Evolutionary conservation across 176 grass and related monocot species (phyloP).

Genomic region (Oryza meyeriana): DNA sequence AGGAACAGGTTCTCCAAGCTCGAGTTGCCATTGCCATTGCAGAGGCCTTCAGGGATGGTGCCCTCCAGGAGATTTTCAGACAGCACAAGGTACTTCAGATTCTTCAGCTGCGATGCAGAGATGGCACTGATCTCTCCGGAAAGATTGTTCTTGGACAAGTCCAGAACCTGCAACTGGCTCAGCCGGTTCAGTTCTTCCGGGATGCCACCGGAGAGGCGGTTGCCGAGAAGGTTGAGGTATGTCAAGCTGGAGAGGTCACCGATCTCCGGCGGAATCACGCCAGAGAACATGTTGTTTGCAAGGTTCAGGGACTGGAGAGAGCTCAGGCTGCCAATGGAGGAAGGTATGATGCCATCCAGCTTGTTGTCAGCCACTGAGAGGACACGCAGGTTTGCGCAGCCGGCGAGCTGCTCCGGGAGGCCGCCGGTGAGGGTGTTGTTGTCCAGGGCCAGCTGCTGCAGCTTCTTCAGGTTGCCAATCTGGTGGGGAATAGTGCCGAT

Average conservation of each 20-base stretch:
- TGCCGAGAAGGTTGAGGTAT: slow-evolving; percentile 85
- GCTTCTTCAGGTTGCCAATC: slow-evolving; percentile 51
- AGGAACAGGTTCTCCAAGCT: slow-evolving; percentile 67
- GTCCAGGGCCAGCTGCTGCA: slow-evolving; percentile 56
- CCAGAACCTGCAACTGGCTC: slow-evolving; percentile 58
- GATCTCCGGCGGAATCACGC: slow-evolving; percentile 49
- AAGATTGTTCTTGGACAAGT: slow-evolving; percentile 75
- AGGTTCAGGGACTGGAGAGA: slow-evolving; percentile 65
- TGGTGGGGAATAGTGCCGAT: slow-evolving; percentile 60
- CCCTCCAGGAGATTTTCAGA: slow-evolving; percentile 69
- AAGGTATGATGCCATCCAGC: slow-evolving; percentile 57
- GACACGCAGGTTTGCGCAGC: slow-evolving; percentile 43
- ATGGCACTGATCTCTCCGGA: slow-evolving; percentile 50
- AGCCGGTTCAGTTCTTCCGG: slow-evolving; percentile 65
- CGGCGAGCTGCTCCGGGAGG: slow-evolving; percentile 53
- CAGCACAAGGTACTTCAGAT: slow-evolving; percentile 67
- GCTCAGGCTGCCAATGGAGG: slow-evolving; percentile 47
- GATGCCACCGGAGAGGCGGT: slow-evolving; percentile 57
- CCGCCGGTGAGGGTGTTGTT: slow-evolving; percentile 65
- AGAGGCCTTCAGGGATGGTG: slow-evolving; percentile 48
- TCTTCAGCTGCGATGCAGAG: slow-evolving; percentile 53
- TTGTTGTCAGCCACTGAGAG: slow-evolving; percentile 57
- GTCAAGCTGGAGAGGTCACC: slow-evolving; percentile 49
- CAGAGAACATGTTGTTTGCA: slow-evolving; percentile 59
- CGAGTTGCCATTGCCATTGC: slow-evolving; percentile 31